phyloP scores from a whole-genome alignment of 495 filamentous ascomycete species.

The Hypoxylon subgilvum region DNA sequence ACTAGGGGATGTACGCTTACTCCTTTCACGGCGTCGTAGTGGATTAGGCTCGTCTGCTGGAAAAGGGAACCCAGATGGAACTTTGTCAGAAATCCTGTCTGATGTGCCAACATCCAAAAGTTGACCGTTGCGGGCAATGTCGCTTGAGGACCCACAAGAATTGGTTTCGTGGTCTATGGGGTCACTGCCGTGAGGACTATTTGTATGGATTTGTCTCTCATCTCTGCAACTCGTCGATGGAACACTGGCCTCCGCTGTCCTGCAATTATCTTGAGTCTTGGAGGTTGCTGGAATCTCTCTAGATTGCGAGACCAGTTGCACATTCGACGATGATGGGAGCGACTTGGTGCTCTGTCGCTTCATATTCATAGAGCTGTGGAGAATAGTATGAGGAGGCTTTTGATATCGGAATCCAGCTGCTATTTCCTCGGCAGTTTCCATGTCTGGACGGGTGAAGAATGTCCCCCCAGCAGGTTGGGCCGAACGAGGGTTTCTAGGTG shows the following conservation, averaged over 20 bases:
- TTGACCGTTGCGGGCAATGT: neutral
- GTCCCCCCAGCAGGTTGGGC: neutral
- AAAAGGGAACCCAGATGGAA: slow-evolving; percentile 13
- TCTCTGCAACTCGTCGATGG: neutral
- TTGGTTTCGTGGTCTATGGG: neutral
- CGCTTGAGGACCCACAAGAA: neutral
- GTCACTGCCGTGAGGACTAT: neutral
- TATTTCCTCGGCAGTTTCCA: slow-evolving; percentile 31
- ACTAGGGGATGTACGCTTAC: neutral
- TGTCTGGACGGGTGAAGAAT: slow-evolving; percentile 17
- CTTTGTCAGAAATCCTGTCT: neutral
- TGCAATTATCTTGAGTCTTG: neutral
- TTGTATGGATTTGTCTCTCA: neutral
- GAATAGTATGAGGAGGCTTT: slow-evolving; percentile 8
- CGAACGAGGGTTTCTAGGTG: neutral
- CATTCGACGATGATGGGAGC: neutral
- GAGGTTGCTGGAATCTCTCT: neutral
- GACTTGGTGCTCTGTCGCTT: neutral
- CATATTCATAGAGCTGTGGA: neutral
- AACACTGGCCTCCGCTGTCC: neutral
- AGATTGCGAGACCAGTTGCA: neutral
- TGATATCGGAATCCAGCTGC: slow-evolving; percentile 24
- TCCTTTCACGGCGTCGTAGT: neutral
- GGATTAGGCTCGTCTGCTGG: too few relatives aligned
- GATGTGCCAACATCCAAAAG: neutral